Evolutionary conservation across 805 yeast species (phyloP), one percentile per base, ranked within the genome.

Genomic region (Priceomyces melissophilus): DNA sequence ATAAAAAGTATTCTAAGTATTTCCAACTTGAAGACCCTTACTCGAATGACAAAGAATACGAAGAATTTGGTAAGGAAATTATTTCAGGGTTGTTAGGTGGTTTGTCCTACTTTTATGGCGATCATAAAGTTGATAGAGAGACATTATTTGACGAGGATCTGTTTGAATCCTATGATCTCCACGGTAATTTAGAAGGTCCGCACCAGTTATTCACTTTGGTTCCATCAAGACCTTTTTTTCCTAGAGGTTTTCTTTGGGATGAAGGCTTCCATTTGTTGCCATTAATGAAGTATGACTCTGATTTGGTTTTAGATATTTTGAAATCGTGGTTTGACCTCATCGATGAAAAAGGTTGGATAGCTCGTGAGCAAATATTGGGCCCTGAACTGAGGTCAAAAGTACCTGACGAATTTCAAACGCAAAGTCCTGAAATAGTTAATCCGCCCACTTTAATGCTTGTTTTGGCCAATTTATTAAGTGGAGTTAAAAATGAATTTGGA

Each of bases 201-300:
- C 63, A 67, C 45, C 87, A 82, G 48, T 64, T 93, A 37, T 87
- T 89, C 53, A 77, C 93, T 0, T 72, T 88, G 15, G 93, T 88
- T 27, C 99, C 99, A 2, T 87, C 96, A 37, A 74, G 99, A 39
- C 87, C 96, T 0, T 87, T 87, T 55, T 93, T 93, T 63, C 98
- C 99, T 3, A 75, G 99, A 47, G 99, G 99, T 0, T 93, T 93
- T 56, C 88, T 87, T 57, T 93, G 99, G 99, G 99, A 93, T 63
- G 99, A 93, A 64, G 99, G 99, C 0, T 93, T 93, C 63, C 96
- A 91, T 60, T 69, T 91, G 44, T 68, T 90, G 31, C 95, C 95
- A 6, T 67, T 93, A 30, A 61, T 86, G 50, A 83, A 84, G 36
- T 90, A 84, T 57, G 98, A 93, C 61, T 73, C 86, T 11, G 96